Evolutionary conservation across 202 grass and related monocot genomes (phyloP), one percentile per base, ranked within the genome.

Genomic region (Hordeum pubiflorum): DNA sequence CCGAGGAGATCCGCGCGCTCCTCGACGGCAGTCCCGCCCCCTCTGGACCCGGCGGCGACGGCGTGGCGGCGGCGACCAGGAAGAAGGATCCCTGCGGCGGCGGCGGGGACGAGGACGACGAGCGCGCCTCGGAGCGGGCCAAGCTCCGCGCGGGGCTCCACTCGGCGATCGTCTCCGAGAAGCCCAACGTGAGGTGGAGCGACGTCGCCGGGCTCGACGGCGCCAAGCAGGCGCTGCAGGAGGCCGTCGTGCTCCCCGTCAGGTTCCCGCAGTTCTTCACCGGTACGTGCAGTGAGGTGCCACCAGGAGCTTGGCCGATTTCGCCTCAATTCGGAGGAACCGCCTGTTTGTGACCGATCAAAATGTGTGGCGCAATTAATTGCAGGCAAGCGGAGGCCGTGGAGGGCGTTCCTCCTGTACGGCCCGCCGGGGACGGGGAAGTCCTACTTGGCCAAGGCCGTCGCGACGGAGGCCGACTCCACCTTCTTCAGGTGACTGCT

Each of bases 351-450:
- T 76, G 34, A 60, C 27, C 4, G 68, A 29, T 5, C 34, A 61
- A 43, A 69, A 69, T 41, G 64, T 41, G 34, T 34, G n/a, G 33
- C 7, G 10, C 13, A 31, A 62, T 60, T 23, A 15, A 15, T 37
- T 39, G n/a, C 70, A 88, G 86, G 86, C 0, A 88, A 88, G 54
- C 27, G 86, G 83, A 88, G 72, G 43, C 86, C 86, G 17, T 88
- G 86, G 86, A 88, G 77, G 71, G 86, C 81, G 39, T 88, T 88
- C 43, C 86, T 84, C 61, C 73, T 88, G 63, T 88, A 84, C 52
- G 81, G 81, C 6, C 77, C 86, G 24, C 77, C 86, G 31, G 86
- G 86, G 74, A 88, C 81, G 11, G 86, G 86, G 41, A 88, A 88
- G 50, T 88, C 86, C 44, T 88, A 88, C 26, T 64, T 84, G 77